Percentiles rank a stretch among this genome's conserved stretches.
Evolutionary conservation across 768 basidiomycete genomes (phyloP).

Genomic region (Lentinula raphanica): DNA sequence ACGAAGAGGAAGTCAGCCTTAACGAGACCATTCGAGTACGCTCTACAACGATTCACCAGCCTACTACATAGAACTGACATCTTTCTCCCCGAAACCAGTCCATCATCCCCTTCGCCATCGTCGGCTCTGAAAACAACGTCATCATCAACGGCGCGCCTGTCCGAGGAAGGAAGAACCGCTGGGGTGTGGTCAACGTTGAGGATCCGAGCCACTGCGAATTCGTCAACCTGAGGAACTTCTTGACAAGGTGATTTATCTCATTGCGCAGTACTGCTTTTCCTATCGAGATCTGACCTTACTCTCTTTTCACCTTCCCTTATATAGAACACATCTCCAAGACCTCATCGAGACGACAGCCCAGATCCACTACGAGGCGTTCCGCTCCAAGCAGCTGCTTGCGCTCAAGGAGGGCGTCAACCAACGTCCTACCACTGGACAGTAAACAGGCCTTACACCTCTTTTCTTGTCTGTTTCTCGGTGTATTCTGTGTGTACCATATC

Average conservation of each 20-base stretch:
- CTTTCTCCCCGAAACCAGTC: slow-evolving; percentile 44
- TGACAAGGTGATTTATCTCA: slow-evolving; percentile 52
- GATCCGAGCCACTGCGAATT: slow-evolving; percentile 98
- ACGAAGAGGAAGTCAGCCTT: slow-evolving; percentile 85
- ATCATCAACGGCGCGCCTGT: slow-evolving; percentile 95
- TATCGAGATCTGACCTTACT: neutral
- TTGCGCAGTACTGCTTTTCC: neutral
- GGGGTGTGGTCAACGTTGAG: slow-evolving; percentile 98
- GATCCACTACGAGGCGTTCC: slow-evolving; percentile 99
- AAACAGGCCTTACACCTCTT: neutral
- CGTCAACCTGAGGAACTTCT: slow-evolving; percentile 93
- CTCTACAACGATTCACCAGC: slow-evolving; percentile 8
- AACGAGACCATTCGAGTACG: slow-evolving; percentile 88
- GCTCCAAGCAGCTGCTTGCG: slow-evolving; percentile 94
- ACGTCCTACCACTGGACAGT: slow-evolving; percentile 42
- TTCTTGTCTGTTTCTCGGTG: neutral
- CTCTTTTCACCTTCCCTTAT: neutral
- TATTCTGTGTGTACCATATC: neutral
- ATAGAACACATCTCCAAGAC: slow-evolving; percentile 93
- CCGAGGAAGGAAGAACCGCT: slow-evolving; percentile 93
- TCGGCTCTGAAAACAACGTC: slow-evolving; percentile 94
- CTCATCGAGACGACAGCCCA: slow-evolving; percentile 98
- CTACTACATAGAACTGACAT: neutral
- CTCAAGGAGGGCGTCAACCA: slow-evolving; percentile 92
- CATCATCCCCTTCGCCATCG: slow-evolving; percentile 95